phyloP scores from a whole-genome alignment of 169 alveolate genomes.

The Plasmodium gallinaceum region DNA sequence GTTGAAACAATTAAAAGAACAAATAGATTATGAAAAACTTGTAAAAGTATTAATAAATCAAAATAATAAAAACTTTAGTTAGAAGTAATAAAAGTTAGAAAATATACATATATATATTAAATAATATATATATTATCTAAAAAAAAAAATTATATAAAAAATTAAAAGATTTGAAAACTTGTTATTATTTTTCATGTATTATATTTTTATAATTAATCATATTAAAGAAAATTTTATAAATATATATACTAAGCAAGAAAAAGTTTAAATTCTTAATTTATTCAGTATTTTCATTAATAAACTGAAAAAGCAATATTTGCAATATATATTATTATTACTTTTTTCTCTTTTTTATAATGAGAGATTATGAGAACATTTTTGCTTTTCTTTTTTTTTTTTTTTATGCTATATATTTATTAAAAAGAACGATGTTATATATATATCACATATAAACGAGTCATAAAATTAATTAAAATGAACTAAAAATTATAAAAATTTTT shows the following conservation, averaged over 20 bases:
- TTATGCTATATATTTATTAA: too few relatives aligned
- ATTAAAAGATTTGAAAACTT: background rate
- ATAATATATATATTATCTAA: too few relatives aligned
- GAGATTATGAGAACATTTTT: too few relatives aligned
- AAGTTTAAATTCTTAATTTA: background rate
- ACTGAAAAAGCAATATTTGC: too few relatives aligned
- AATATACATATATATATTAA: background rate
- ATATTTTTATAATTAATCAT: background rate
- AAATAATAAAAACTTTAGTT: background rate
- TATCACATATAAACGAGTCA: background rate
- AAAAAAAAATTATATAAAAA: too few relatives aligned
- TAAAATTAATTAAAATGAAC: too few relatives aligned
- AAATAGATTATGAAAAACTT: constrained; percentile 1
- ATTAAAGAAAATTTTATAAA: background rate
- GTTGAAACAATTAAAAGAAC: constrained; percentile 16
- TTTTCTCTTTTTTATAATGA: too few relatives aligned
- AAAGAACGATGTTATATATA: background rate
- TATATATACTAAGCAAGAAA: background rate
- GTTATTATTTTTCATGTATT: background rate
- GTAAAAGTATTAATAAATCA: constrained; percentile 9
- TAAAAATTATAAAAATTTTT: too few relatives aligned
- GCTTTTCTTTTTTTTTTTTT: too few relatives aligned
- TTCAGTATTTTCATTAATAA: background rate
- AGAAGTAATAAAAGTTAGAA: background rate
- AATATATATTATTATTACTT: too few relatives aligned